Percentiles rank a stretch among this genome's conserved stretches.
phyloP scores from a whole-genome alignment of 306 rosid species.

The Trifolium pratense region DNA sequence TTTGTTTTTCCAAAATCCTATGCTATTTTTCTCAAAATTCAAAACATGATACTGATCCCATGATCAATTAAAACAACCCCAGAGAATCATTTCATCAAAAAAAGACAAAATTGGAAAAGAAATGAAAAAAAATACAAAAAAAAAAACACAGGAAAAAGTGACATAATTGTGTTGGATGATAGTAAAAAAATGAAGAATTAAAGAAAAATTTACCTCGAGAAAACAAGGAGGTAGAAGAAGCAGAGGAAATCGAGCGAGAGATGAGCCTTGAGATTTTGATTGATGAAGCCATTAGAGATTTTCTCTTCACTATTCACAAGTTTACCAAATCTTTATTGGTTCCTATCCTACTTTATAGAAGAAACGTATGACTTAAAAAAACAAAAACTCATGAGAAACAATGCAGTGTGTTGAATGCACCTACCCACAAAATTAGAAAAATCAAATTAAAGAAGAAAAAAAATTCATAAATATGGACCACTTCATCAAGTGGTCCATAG shows the following conservation, averaged over 20 bases:
- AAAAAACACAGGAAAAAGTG: too few relatives aligned
- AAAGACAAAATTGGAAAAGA: too few relatives aligned
- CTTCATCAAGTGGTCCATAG: too few relatives aligned
- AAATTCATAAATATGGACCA: too few relatives aligned
- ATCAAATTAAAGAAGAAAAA: too few relatives aligned
- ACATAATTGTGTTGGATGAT: neutral
- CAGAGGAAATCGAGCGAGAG: constrained; percentile 60
- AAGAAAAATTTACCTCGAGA: constrained; percentile 49
- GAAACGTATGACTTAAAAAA: too few relatives aligned
- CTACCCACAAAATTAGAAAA: too few relatives aligned
- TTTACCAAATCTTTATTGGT: neutral
- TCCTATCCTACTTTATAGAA: neutral
- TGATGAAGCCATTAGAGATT: constrained; percentile 57
- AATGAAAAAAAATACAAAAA: neutral
- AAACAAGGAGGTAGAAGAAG: constrained; percentile 37
- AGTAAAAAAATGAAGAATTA: neutral
- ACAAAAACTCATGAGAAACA: too few relatives aligned
- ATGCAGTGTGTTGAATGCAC: too few relatives aligned
- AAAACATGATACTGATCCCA: neutral
- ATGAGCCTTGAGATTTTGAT: constrained; percentile 51
- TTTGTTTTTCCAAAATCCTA: neutral
- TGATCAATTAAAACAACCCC: constrained; percentile 8
- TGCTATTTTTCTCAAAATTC: neutral
- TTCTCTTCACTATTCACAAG: neutral
- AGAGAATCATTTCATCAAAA: constrained; percentile 4